Evolutionary conservation across 176 grass and related monocot genomes (phyloP).

Genomic region (Melocanna baccifera): DNA sequence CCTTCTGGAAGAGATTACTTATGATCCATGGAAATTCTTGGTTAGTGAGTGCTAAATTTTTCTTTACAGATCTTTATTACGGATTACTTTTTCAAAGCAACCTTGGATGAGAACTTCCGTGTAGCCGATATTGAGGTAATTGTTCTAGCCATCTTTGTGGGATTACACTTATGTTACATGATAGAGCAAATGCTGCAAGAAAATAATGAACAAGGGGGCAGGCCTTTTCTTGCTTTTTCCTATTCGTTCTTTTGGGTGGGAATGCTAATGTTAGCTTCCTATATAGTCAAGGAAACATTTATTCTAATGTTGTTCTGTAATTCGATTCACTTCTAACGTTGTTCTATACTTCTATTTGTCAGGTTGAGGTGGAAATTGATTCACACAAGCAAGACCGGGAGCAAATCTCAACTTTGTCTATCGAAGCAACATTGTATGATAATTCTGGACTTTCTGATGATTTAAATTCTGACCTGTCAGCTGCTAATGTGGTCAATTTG

Average conservation of each 20-base stretch:
- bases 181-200: neutral
- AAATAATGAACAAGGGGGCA: neutral
- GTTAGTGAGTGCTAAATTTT: neutral
- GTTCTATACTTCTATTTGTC: slow-evolving; percentile 18
- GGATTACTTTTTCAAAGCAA: slow-evolving; percentile 96
- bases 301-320: neutral
- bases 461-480: slow-evolving; percentile 35
- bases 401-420: slow-evolving; percentile 50
- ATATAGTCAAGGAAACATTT: neutral
- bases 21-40: neutral
- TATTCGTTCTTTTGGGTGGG: neutral
- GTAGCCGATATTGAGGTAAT: slow-evolving; percentile 88
- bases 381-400: slow-evolving; percentile 49
- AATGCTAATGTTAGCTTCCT: slow-evolving; percentile 1
- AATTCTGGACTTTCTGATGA: slow-evolving; percentile 44
- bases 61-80: slow-evolving; percentile 81
- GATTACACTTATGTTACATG: neutral
- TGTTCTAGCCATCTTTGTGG: neutral
- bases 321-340: neutral
- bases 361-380: slow-evolving; percentile 97
- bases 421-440: slow-evolving; percentile 86
- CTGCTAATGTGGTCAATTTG: slow-evolving; percentile 56
- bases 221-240: neutral
- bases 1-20: neutral
- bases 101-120: slow-evolving; percentile 60